Conservation (phyloP, 176 grass and related monocot species). For the Miscanthus lutarioriparius region DNA sequence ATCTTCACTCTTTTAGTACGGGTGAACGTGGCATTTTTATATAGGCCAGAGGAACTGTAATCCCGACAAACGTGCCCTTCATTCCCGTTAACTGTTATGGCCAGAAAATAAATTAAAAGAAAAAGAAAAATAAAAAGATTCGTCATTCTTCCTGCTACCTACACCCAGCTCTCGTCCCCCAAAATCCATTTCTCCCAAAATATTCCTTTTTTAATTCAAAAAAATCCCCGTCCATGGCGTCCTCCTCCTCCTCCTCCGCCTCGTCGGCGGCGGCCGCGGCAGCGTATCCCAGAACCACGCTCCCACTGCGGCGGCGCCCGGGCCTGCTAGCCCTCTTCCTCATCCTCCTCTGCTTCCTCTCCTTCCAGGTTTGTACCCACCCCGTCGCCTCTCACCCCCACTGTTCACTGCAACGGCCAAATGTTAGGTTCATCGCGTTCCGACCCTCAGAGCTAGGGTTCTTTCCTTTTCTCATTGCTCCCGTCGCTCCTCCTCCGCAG, state of each 20-base stretch:
- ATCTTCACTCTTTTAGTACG: no score
- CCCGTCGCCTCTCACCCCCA: not conserved
- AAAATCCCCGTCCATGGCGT: slow-evolving; percentile 23
- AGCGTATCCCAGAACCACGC: slow-evolving; percentile 10
- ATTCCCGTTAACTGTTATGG: not conserved
- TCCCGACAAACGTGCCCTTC: no score
- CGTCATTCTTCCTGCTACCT: not conserved
- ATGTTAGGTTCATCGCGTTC: not conserved
- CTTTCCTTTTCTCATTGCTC: not conserved
- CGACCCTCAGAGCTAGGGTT: not conserved
- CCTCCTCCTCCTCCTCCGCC: slow-evolving; percentile 26
- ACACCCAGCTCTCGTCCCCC: slow-evolving; percentile 25
- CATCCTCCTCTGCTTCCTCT: slow-evolving; percentile 38
- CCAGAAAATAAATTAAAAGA: not conserved
- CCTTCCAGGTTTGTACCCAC: slow-evolving; percentile 37
- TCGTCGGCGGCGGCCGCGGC: slow-evolving; percentile 9
- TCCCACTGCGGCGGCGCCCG: slow-evolving; percentile 17
- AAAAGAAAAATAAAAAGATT: not conserved
- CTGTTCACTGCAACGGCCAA: not conserved
- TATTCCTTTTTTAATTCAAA: not conserved
- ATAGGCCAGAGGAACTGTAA: no score
- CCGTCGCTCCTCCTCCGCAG: slow-evolving; percentile 25
- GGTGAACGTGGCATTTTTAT: no score
- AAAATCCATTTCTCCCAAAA: not conserved
- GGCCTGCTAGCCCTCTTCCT: slow-evolving; percentile 30